Conservation (phyloP, 2,329 filamentous ascomycete genomes). For the Phaeosphaeria sp. region DNA sequence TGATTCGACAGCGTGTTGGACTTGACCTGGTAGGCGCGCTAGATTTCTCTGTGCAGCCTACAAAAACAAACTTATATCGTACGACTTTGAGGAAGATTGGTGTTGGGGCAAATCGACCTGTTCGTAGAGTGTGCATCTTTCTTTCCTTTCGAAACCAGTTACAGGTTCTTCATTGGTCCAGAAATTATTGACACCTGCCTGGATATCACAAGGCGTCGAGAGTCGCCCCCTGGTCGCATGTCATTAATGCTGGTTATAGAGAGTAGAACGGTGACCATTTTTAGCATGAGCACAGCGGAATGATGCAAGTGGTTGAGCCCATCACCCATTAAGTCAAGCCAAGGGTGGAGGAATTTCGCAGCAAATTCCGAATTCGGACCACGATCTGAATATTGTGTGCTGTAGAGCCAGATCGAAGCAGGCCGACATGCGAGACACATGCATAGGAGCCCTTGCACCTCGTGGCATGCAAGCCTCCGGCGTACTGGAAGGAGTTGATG, state of each 20-base stretch:
- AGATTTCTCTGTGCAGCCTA: not conserved
- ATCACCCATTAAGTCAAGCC: too few species aligned
- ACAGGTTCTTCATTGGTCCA: too few species aligned
- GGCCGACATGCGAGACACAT: not conserved
- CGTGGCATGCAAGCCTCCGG: constrained; percentile 5
- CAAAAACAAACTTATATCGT: not conserved
- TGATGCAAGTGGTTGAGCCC: too few species aligned
- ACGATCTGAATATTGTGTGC: not conserved
- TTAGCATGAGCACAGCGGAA: too few species aligned
- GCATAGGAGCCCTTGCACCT: not conserved
- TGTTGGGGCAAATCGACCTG: not conserved
- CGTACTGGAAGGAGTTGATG: constrained; percentile 1
- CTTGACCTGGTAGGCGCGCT: not conserved
- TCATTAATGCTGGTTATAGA: too few species aligned
- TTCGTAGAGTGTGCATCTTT: not conserved
- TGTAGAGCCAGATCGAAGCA: not conserved
- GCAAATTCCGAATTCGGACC: not conserved
- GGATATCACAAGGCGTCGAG: too few species aligned
- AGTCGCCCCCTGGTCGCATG: too few species aligned
- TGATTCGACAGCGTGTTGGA: not conserved
- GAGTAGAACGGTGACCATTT: too few species aligned
- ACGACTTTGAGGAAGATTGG: not conserved
- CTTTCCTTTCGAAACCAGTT: too few species aligned
- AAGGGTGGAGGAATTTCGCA: not conserved
- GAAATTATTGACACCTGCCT: too few species aligned